Evolutionary conservation across 805 yeast genomes (phyloP).

Genomic region (Lachancea sp.): DNA sequence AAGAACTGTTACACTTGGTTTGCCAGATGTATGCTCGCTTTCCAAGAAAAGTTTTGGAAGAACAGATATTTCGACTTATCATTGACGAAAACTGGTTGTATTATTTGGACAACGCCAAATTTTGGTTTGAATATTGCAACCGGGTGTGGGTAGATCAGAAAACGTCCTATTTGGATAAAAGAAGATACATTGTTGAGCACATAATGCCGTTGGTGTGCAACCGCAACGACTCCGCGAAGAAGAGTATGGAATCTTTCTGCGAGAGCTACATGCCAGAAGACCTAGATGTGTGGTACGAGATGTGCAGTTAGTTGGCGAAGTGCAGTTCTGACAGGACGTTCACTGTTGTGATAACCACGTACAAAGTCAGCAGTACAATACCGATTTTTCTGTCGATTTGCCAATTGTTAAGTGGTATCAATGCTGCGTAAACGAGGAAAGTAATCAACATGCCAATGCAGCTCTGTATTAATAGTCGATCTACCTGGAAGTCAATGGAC

Average conservation of each 20-base stretch:
- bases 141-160: slow-evolving; percentile 23
- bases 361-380: slow-evolving; percentile 16
- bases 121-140: slow-evolving; percentile 27
- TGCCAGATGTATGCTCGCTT: slow-evolving; percentile 22
- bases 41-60: slow-evolving; percentile 18
- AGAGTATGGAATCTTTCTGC: slow-evolving; percentile 16
- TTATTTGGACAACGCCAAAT: slow-evolving; percentile 18
- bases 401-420: slow-evolving; percentile 45
- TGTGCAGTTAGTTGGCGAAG: not conserved
- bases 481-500: slow-evolving; percentile 34
- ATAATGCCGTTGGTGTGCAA: slow-evolving; percentile 18
- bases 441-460: slow-evolving; percentile 37
- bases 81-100: slow-evolving; percentile 15
- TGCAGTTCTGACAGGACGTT: slow-evolving; percentile 19
- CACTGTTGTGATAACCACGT: slow-evolving; percentile 14
- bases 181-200: slow-evolving; percentile 16
- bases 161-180: slow-evolving; percentile 22
- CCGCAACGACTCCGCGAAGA: not conserved
- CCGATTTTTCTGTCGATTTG: slow-evolving; percentile 40
- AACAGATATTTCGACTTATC: slow-evolving; percentile 18
- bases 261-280: slow-evolving; percentile 28
- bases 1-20: slow-evolving; percentile 16
- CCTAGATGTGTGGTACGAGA: slow-evolving; percentile 16
- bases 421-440: slow-evolving; percentile 34
- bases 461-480: slow-evolving; percentile 35